Conservation (phyloP, 2,329 filamentous ascomycete species). For the Coniochaeta pulveracea region DNA sequence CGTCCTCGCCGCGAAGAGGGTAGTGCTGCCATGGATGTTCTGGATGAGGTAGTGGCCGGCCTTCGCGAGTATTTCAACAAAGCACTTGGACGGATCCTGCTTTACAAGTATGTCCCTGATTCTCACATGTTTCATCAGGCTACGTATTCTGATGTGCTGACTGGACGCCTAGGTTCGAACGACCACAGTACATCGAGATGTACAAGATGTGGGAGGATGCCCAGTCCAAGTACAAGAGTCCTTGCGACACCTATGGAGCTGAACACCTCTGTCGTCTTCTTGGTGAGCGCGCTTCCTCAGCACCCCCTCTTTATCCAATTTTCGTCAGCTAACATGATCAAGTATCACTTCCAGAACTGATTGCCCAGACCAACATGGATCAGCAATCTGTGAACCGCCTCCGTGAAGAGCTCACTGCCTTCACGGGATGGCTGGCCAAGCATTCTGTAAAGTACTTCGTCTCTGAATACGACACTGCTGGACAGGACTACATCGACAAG, state of each 20-base stretch:
- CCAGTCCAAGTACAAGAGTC: slow-evolving; percentile 49
- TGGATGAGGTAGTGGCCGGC: slow-evolving; percentile 81
- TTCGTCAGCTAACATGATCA: slow-evolving; percentile 5
- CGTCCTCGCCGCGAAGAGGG: slow-evolving; percentile 51
- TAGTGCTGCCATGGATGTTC: slow-evolving; percentile 67
- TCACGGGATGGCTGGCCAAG: slow-evolving; percentile 75
- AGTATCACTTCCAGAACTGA: slow-evolving; percentile 87
- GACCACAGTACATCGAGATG: slow-evolving; percentile 73
- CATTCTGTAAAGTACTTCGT: slow-evolving; percentile 70
- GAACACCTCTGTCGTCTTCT: slow-evolving; percentile 86
- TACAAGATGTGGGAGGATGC: slow-evolving; percentile 56
- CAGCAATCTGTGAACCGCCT: slow-evolving; percentile 78
- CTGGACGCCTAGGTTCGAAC: slow-evolving; percentile 61
- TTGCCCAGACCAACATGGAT: slow-evolving; percentile 98
- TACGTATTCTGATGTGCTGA: slow-evolving; percentile 1
- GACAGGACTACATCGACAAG: slow-evolving; percentile 61
- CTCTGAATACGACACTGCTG: slow-evolving; percentile 62
- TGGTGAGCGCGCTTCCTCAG: slow-evolving; percentile 44
- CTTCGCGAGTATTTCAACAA: slow-evolving; percentile 92
- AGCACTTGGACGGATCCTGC: slow-evolving; percentile 71
- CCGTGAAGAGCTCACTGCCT: slow-evolving; percentile 77
- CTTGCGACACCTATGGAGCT: slow-evolving; percentile 78
- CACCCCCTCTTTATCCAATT: neutral
- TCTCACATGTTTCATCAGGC: neutral
- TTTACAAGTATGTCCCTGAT: slow-evolving; percentile 52